Percentiles rank a stretch among this genome's conserved stretches.
Evolutionary conservation across 2,329 filamentous ascomycete genomes (phyloP).

Genomic region (Didymella lethalis): DNA sequence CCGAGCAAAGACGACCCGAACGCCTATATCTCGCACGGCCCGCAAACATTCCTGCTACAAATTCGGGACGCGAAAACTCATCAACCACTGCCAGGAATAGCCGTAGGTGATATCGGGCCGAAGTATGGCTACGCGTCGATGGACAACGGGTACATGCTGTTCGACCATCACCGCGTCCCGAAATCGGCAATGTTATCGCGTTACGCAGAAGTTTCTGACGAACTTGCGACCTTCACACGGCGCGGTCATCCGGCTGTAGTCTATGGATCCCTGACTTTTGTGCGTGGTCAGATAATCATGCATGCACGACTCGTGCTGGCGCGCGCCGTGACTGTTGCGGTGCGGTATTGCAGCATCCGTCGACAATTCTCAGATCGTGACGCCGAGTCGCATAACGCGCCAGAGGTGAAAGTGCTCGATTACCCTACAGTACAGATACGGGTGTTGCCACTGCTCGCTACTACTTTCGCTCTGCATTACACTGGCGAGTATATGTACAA

Average conservation of each 20-base stretch:
- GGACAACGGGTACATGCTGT: slow-evolving; percentile 64
- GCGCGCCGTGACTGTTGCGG: slow-evolving; percentile 61
- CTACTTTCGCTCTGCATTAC: slow-evolving; percentile 60
- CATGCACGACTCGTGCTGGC: slow-evolving; percentile 62
- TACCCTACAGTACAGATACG: slow-evolving; percentile 64
- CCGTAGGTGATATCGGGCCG: slow-evolving; percentile 64
- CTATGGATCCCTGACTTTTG: slow-evolving; percentile 60
- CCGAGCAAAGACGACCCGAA: slow-evolving; percentile 42
- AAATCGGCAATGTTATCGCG: slow-evolving; percentile 60
- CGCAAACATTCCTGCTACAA: slow-evolving; percentile 62
- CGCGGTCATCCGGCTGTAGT: slow-evolving; percentile 59
- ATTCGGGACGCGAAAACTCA: slow-evolving; percentile 60
- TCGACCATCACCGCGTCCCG: slow-evolving; percentile 57
- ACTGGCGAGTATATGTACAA: slow-evolving; percentile 60
- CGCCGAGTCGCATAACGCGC: slow-evolving; percentile 46
- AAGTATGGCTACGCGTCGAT: slow-evolving; percentile 63
- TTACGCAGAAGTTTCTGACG: slow-evolving; percentile 58
- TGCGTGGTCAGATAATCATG: slow-evolving; percentile 58
- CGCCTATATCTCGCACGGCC: slow-evolving; percentile 57
- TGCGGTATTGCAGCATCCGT: slow-evolving; percentile 59
- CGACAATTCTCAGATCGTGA: slow-evolving; percentile 62
- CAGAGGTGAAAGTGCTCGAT: slow-evolving; percentile 58
- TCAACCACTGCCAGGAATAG: slow-evolving; percentile 57
- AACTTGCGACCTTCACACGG: slow-evolving; percentile 56
- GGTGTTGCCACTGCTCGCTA: slow-evolving; percentile 62